Evolutionary conservation across 2,329 filamentous ascomycete genomes (phyloP), one percentile per base, ranked within the genome.

Genomic region (Purpureocillium lavendulum): DNA sequence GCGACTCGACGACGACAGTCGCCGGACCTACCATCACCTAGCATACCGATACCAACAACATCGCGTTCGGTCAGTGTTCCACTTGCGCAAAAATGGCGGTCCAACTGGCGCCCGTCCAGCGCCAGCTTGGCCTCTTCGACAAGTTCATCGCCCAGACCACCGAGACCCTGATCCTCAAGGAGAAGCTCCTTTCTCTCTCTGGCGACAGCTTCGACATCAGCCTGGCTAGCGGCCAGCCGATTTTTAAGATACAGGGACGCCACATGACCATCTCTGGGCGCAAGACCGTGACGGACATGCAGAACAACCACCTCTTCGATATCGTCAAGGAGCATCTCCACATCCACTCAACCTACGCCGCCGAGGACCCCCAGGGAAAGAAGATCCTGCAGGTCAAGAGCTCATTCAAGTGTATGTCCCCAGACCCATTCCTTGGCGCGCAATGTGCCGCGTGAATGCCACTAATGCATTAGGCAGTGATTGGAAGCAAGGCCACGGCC

Each of bases 201-300:
- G 77, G 77, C 41, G 78, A 84, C 60, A 75, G 69, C 56, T 84
- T 83, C 59, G 72, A 75, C 46, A 73, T 84, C 56, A 71, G 69
- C 39, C 68, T 72, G 5, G 59, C 67, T 33, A 70, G 67, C 42
- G 76, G 76, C 16, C 60, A 66, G 16, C 66, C 73, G 0, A 49
- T 82, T 26, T 58, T 82, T 45, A 68, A 69, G 45, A 71, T 81
- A 33, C 60, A 77, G 45, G 77, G 76, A 47, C 71, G 73, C 40
- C 52, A 69, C 43, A 49, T 77, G 47, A 67, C 70, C 10, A 51
- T 80, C 3, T 71, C 68, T 2, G 66, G 67, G 12, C 70, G 73
- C 48, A 81, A 80, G 56, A 66, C 68, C 10, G 64, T 82, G 33
- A 65, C 50, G 40, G 77, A 82, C 52, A 64, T 69, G 61, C 40